Base-by-base conservation (phyloP, 495 filamentous ascomycete genomes). In the Ramalina intermedia region DNA sequence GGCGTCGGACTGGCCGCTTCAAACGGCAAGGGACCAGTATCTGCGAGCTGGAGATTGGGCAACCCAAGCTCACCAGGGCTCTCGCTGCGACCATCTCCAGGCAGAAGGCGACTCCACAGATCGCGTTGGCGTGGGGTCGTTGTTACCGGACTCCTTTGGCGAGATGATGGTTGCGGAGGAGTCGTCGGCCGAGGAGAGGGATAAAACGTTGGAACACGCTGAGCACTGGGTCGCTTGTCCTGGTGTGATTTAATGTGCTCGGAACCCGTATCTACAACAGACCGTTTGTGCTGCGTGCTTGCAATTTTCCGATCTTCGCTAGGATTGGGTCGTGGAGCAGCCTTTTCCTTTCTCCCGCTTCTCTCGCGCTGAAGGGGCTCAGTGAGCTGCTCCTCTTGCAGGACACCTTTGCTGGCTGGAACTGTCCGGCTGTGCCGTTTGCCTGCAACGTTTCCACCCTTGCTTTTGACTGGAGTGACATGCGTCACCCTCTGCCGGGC, bases 71-170 rank as follows among this genome's bases (percentile, higher is more conserved):
- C 12, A 18, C 49, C 46, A 12, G 50, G 56, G 50, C 45, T 46
- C 2, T 12, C 17, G 3, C 27, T 38, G 9, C 49, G 43, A 14
- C 13, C 39, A 27, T 53, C 47, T 8, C 48, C 50, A 14, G 38
- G 21, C 12, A 61, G 48, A 27, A 61, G 44, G 23, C 40, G 52
- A 18, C 48, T 39, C 57, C 59, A 61, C 20, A 60, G 37, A 26
- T 58, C 54, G 27, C 50, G 46, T 40, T 61, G 59, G 33, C 55
- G 58, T n/a, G 59, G 59, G 5, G 57, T 61, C 11, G 55, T 60
- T 42, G 41, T 18, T 13, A 27, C 29, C 24, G 21, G 20, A 33
- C 12, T 40, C 27, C 27, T 33, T 33, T 8, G 1, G 27, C 27
- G 7, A 4, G 27, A 33, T 33, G 27, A 33, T 33, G 4, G 20